Conservation (phyloP, 352 stramenopile genomes). For the Globisporangium ultimum region DNA sequence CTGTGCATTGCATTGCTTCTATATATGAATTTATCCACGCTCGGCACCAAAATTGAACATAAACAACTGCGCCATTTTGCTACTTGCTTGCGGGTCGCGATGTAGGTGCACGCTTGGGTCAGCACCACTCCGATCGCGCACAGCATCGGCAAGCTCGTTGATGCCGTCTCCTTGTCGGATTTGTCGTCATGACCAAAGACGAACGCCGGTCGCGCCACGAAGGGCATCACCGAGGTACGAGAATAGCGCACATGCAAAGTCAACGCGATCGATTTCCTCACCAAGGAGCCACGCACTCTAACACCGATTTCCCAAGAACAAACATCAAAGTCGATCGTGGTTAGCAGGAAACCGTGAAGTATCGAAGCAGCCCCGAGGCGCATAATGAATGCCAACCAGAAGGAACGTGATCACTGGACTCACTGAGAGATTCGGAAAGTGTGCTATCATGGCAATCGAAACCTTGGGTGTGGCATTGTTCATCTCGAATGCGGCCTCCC, state of each 20-base stretch:
- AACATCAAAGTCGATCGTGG: neutral
- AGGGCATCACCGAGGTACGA: slow-evolving; percentile 64
- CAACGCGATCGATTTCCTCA: slow-evolving; percentile 39
- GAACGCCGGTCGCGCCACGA: slow-evolving; percentile 53
- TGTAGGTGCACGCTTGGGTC: slow-evolving; percentile 48
- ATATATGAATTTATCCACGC: neutral
- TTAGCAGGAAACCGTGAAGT: neutral
- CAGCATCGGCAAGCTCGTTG: slow-evolving; percentile 25
- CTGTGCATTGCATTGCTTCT: neutral
- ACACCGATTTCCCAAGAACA: too few species aligned
- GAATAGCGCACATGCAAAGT: slow-evolving; percentile 40
- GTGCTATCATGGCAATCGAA: too few species aligned
- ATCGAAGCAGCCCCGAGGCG: neutral
- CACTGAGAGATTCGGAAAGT: too few species aligned
- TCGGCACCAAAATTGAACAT: neutral
- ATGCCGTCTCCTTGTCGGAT: slow-evolving; percentile 13
- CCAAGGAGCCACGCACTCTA: slow-evolving; percentile 43
- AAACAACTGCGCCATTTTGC: slow-evolving; percentile 4
- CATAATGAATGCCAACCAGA: slow-evolving; percentile 18
- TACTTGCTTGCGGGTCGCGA: slow-evolving; percentile 48
- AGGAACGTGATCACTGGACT: slow-evolving; percentile 62
- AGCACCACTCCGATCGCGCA: slow-evolving; percentile 40
- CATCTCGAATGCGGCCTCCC: too few species aligned
- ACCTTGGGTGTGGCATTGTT: too few species aligned
- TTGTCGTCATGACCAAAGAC: slow-evolving; percentile 29